Base-by-base conservation (phyloP, 805 yeast genomes). In the Hanseniaspora vineae region DNA sequence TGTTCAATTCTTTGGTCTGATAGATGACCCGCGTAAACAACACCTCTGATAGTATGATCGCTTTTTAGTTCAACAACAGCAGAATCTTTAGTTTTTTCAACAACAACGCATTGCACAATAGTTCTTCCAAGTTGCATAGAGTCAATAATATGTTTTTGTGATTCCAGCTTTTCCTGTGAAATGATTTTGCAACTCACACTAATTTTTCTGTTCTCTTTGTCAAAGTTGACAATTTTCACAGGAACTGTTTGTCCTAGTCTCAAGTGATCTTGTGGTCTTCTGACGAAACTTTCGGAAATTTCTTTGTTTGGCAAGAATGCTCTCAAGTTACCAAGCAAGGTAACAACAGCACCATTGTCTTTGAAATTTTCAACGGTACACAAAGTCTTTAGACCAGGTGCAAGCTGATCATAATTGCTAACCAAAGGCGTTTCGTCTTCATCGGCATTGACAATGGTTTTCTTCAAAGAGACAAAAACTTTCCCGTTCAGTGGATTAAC, bases 261-360 rank as follows among this genome's bases (percentile, higher is more conserved):
- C 55, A 90, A 73, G 62, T 81, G 83, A 54, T 88, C 90, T 54
- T 75, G 77, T 17, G 96, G 88, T 48, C 78, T 76, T 46, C 71
- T 73, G 39, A 89, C 92, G 61, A 76, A 85, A 1, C 95, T 79
- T 65, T 92, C 97, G 47, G 94, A 82, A 57, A 92, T 84, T 67
- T 92, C 97, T 47, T 81, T 70, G 53, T 80, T 78, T 31, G 98
- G 97, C 51, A 92, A 69, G 61, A 78, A 89, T 0, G 88, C 98
- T 54, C 72, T 76, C 42, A 85, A 62, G 46, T 73, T 71, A 47
- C 92, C 95, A 58, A 86, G 89, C 59, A 92, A 88, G 14, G 88
- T 76, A 6, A 92, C 78, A 42, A 88, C 67, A 44, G 85, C 95
- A 57, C 98, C 98, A 49, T 74, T 71, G 49, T 81, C 79, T 44